phyloP scores from a whole-genome alignment of 2,329 filamentous ascomycete genomes.

The Colletotrichum salicis region DNA sequence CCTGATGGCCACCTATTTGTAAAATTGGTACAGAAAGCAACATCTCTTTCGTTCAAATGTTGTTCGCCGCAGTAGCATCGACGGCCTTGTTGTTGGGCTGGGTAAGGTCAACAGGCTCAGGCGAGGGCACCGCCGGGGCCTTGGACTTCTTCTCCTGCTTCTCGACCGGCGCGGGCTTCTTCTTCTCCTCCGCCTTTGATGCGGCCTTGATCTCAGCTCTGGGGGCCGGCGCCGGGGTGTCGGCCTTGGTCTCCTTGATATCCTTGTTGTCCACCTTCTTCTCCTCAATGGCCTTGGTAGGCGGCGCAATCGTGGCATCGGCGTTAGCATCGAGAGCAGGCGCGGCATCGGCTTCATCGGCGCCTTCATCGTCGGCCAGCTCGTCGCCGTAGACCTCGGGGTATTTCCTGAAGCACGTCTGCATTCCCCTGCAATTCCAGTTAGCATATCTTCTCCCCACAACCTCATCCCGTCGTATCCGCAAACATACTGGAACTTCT shows the following conservation, averaged over 20 bases:
- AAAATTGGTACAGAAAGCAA: too few species aligned
- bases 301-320: constrained; percentile 19
- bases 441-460: constrained; percentile 42
- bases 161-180: constrained; percentile 32
- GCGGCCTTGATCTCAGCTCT: constrained; percentile 13
- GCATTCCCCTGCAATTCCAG: constrained; percentile 78
- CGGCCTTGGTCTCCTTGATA: constrained; percentile 10
- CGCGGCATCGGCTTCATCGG: constrained; percentile 40
- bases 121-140: constrained; percentile 18
- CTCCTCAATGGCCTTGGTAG: constrained; percentile 13
- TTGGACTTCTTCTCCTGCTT: constrained; percentile 27
- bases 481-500: constrained; percentile 88
- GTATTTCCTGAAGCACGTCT: constrained; percentile 93
- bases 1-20: neutral
- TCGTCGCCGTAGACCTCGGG: constrained; percentile 94
- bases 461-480: neutral
- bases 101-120: constrained; percentile 31
- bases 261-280: constrained; percentile 1
- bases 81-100: constrained; percentile 40
- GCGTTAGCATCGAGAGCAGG: constrained; percentile 42
- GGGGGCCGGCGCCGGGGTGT: constrained; percentile 2
- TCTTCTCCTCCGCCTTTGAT: constrained; percentile 15
- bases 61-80: constrained; percentile 48
- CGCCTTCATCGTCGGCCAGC: constrained; percentile 77
- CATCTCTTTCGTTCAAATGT: constrained; percentile 16